A percentile compares a stretch with the other conserved stretches of the same genome.
Conservation (phyloP, 1,139 yeast genomes). For the Blastobotrys aristatus region DNA sequence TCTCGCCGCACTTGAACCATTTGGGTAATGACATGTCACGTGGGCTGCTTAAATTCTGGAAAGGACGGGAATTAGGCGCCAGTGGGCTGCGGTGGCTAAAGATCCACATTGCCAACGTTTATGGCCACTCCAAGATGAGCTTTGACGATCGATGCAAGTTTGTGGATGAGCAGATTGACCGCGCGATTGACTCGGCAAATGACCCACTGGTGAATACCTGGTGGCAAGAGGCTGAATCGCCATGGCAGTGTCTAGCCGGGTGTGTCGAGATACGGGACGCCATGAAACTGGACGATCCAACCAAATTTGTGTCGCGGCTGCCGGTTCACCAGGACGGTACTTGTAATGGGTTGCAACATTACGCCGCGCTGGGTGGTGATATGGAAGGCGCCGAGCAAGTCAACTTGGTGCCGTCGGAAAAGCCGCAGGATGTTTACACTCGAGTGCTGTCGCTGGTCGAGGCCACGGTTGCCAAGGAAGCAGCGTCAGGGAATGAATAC, state of each 20-base stretch:
- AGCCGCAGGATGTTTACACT: slow-evolving; percentile 87
- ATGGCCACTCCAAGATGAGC: slow-evolving; percentile 82
- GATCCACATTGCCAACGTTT: slow-evolving; percentile 82
- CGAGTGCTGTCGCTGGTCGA: slow-evolving; percentile 73
- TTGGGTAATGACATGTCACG: slow-evolving; percentile 90
- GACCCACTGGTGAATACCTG: slow-evolving; percentile 65
- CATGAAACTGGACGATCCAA: slow-evolving; percentile 63
- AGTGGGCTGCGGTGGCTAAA: slow-evolving; percentile 82
- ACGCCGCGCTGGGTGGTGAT: slow-evolving; percentile 97
- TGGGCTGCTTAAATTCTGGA: slow-evolving; percentile 82
- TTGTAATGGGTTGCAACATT: slow-evolving; percentile 95
- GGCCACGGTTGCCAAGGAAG: slow-evolving; percentile 53
- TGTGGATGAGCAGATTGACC: slow-evolving; percentile 61
- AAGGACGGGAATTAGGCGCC: slow-evolving; percentile 72
- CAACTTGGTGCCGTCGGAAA: slow-evolving; percentile 72
- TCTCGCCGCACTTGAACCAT: slow-evolving; percentile 76
- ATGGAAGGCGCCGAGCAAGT: slow-evolving; percentile 91
- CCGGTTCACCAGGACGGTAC: slow-evolving; percentile 98
- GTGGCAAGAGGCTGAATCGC: slow-evolving; percentile 89
- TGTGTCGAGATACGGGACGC: slow-evolving; percentile 80
- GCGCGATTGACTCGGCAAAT: slow-evolving; percentile 60
- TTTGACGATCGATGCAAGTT: slow-evolving; percentile 69
- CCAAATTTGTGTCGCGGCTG: slow-evolving; percentile 66
- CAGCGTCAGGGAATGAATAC: slow-evolving; percentile 46
- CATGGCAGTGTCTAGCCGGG: slow-evolving; percentile 91